These are phyloP conservation scores for Kluyveromyces sp. DNA, from an alignment of 1,139 yeast genomes.

Conservation along the genomic window DNA sequence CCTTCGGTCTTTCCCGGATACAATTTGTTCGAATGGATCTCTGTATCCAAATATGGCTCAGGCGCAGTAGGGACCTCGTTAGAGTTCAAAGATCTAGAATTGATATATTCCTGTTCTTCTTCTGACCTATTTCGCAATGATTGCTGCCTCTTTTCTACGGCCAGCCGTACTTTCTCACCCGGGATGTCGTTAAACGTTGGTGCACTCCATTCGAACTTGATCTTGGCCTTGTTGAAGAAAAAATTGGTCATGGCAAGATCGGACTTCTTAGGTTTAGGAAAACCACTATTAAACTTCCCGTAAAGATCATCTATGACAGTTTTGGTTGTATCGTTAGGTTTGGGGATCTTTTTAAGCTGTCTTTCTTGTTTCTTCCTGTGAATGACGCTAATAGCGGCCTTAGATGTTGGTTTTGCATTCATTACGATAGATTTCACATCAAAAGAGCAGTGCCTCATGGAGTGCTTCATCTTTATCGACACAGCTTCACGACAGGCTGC, in stretches of 20 bases:
- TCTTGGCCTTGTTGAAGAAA: conserved; percentile 42
- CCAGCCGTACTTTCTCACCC: conserved; percentile 41
- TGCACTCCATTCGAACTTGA: conserved; percentile 54
- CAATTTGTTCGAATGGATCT: conserved; percentile 8
- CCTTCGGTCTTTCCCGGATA: conserved; percentile 22
- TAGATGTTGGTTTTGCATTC: conserved; percentile 9
- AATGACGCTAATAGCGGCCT: neutral
- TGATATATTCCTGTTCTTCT: conserved; percentile 14
- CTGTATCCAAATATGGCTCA: conserved; percentile 5
- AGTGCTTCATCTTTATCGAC: neutral
- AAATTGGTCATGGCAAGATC: conserved; percentile 26
- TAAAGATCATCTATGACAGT: neutral
- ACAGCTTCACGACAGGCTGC: neutral
- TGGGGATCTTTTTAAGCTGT: neutral
- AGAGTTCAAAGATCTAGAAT: neutral
- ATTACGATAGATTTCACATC: conserved; percentile 11
- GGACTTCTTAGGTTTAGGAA: conserved; percentile 24
- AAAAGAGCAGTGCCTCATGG: neutral
- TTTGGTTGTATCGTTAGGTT: neutral
- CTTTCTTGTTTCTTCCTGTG: neutral
- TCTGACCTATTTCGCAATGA: conserved; percentile 11
- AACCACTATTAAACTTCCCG: neutral
- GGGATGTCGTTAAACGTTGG: conserved; percentile 50
- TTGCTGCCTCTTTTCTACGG: conserved; percentile 24
- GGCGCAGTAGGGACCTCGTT: conserved; percentile 1